Conservation (phyloP, 2,329 filamentous ascomycete genomes). For the Ceratocystis cacaofunesta region DNA sequence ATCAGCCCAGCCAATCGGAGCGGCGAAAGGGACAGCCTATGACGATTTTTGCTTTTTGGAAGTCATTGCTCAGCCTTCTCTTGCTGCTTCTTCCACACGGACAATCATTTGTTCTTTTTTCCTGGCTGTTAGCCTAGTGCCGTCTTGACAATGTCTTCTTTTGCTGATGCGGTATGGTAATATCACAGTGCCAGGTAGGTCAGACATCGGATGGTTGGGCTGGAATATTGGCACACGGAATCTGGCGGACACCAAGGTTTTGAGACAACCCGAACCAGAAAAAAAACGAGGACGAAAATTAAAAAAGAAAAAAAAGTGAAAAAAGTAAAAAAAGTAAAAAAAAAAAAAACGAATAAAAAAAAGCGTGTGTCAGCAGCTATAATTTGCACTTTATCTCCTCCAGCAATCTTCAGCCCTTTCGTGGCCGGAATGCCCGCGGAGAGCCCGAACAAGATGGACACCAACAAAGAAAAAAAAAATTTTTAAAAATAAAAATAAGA, state of each 20-base stretch:
- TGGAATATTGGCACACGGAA: not conserved
- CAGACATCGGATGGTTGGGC: not conserved
- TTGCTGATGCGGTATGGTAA: too few species aligned
- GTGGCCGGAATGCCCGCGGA: not conserved
- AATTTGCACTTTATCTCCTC: not conserved
- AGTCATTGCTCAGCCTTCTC: not conserved
- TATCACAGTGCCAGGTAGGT: too few species aligned
- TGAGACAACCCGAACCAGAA: too few species aligned
- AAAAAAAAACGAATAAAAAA: too few species aligned
- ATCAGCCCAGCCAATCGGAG: not conserved
- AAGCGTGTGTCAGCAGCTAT: not conserved
- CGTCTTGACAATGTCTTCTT: not conserved
- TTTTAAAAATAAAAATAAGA: not conserved
- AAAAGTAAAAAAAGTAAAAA: too few species aligned
- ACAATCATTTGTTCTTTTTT: not conserved
- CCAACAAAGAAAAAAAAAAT: not conserved
- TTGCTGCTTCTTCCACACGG: not conserved
- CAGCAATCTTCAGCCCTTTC: not conserved
- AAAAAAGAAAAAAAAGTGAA: too few species aligned
- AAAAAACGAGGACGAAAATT: too few species aligned
- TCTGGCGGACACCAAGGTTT: too few species aligned
- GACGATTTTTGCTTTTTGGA: not conserved
- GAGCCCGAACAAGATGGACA: not conserved
- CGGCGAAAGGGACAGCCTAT: not conserved
- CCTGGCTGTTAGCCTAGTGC: not conserved